phyloP scores from a whole-genome alignment of 2,329 filamentous ascomycete genomes.

The Diplodia mutila region DNA sequence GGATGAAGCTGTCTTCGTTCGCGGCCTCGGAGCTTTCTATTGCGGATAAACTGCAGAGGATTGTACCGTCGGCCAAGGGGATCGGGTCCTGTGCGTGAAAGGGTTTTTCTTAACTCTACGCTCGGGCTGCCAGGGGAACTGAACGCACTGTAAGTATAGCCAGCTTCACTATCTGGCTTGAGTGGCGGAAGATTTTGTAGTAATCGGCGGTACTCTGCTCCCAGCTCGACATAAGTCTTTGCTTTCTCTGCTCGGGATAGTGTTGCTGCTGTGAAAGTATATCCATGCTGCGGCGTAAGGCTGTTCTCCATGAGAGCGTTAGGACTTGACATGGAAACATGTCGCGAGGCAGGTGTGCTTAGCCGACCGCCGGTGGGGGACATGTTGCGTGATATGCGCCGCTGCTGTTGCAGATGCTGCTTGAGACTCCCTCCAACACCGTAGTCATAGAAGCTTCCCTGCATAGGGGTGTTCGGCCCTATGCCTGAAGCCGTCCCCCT shows the following conservation, averaged over 20 bases:
- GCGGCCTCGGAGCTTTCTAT: conserved; percentile 80
- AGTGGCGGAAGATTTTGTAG: conserved; percentile 79
- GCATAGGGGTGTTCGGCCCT: conserved; percentile 33
- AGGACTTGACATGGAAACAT: conserved; percentile 33
- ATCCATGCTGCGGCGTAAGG: conserved; percentile 46
- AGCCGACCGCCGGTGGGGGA: conserved; percentile 57
- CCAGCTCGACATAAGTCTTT: conserved; percentile 81
- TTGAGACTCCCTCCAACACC: conserved; percentile 63
- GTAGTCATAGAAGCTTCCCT: conserved; percentile 44
- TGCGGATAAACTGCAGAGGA: conserved; percentile 88
- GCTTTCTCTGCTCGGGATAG: conserved; percentile 82
- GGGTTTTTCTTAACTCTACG: conserved; percentile 44
- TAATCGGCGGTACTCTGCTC: conserved; percentile 79
- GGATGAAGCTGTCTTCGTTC: conserved; percentile 76
- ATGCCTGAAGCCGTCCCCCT: conserved; percentile 47
- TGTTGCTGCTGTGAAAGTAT: conserved; percentile 78
- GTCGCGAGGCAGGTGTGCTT: conserved; percentile 30
- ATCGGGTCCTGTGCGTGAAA: conserved; percentile 43
- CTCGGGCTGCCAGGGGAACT: conserved; percentile 47
- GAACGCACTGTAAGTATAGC: conserved; percentile 43
- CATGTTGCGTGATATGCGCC: conserved; percentile 63
- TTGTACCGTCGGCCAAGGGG: conserved; percentile 78
- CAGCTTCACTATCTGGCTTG: conserved; percentile 51
- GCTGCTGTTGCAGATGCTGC: conserved; percentile 73
- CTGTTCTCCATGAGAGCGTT: conserved; percentile 26